Base-by-base conservation (phyloP, 2,329 filamentous ascomycete genomes). In the Bipolaris sorokiniana region DNA sequence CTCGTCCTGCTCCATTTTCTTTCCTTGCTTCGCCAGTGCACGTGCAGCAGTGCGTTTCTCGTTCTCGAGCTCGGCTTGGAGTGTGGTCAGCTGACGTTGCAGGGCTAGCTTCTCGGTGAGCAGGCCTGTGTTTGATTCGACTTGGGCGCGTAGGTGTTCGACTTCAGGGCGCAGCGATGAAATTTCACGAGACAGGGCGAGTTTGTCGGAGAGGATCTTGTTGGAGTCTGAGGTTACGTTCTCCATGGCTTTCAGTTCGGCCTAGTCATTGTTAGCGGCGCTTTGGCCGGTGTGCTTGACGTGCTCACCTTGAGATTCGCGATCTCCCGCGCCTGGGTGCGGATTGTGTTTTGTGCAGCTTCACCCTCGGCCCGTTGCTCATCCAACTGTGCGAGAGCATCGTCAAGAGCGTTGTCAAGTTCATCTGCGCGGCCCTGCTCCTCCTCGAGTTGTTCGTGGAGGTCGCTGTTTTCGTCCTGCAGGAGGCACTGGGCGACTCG, bases 51-150 rank as follows among this genome's bases (percentile, higher is more conserved):
- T 83, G n/a, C 87, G 85, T 74, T 87, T 94, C 72, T 95, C 91
- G 64, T 90, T 91, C 63, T 93, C 91, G 2, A 97, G 82, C 66
- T 96, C 90, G 41, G 91, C 87, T 74, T 96, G 90, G 2, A 93
- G 76, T 1, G 88, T 87, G 69, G 84, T 88, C 26, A 97, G 76
- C 76, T 95, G 90, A 45, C 90, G 88, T 71, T 95, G 88, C 13
- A 97, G 78, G 1, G 89, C 84, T 44, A 94, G 81, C 74, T 96
- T 97, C 71, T 96, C 92, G 1, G 89, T 82, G 15, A 96, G 80
- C 10, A 91, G 79, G 2, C 84, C 83, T 68, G 92, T 88, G 51
- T 93, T 86, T 13, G 82, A 80, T 31, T 79, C 76, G 18, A 80
- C 81, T 71, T 89, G 86, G 6, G 82, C 79, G 61, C 82, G 83